Evolutionary conservation across 257 asterid genomes (phyloP).

Genomic region (Ocimum tenuiflorum): DNA sequence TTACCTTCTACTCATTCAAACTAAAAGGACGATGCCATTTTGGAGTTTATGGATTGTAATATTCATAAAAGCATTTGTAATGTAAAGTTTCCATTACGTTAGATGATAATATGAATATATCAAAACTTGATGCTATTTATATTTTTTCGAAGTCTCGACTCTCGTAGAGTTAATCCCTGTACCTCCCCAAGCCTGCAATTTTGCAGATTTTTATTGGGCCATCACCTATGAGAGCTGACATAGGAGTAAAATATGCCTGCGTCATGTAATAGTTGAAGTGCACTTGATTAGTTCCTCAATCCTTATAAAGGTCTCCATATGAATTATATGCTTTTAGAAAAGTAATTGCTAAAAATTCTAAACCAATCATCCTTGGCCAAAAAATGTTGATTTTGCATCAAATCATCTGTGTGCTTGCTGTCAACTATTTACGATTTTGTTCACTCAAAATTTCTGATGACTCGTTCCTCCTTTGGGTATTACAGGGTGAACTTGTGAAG

Average conservation of each 20-base stretch:
- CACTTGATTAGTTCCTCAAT: constrained; percentile 11
- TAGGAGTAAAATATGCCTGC: background rate
- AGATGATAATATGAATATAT: background rate
- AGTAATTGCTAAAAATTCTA: constrained; percentile 1
- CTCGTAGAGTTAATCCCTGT: background rate
- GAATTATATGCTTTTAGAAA: constrained; percentile 1
- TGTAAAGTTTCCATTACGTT: background rate
- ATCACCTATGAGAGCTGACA: background rate
- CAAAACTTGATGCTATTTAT: background rate
- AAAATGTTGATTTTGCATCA: constrained; percentile 8
- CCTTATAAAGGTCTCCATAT: background rate
- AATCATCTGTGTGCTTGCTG: background rate
- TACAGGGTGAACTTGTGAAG: constrained; percentile 92
- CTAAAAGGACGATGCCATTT: background rate
- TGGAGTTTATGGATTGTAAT: background rate
- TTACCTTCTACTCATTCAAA: background rate
- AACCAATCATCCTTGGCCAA: background rate
- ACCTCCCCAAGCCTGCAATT: background rate
- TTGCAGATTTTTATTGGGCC: background rate
- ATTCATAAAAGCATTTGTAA: background rate
- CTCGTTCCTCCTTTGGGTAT: constrained; percentile 23
- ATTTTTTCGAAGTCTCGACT: background rate
- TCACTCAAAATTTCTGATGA: constrained; percentile 21
- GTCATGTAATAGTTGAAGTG: background rate
- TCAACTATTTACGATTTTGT: background rate